phyloP scores from a whole-genome alignment of 139 green algal species.

The Zygnema circumcarinatum region DNA sequence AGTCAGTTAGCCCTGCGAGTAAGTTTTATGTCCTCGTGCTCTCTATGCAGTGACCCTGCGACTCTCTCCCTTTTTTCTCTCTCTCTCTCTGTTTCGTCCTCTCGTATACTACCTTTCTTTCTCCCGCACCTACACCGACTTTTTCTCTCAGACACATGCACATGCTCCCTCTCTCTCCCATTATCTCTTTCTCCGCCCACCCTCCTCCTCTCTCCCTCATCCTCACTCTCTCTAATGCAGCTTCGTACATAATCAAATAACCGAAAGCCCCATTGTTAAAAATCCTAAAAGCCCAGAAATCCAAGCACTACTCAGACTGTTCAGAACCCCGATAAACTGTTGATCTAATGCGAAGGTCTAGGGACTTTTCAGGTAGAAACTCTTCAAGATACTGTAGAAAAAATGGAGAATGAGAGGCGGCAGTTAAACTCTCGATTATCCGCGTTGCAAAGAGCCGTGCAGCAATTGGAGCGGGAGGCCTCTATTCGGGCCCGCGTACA shows the following conservation, averaged over 20 bases:
- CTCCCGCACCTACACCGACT: neutral
- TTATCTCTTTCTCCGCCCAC: neutral
- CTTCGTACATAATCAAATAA: too few species aligned
- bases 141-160: neutral
- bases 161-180: neutral
- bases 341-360: too few species aligned
- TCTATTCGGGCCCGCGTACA: conserved; percentile 16
- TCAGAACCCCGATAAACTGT: too few species aligned
- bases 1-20: neutral
- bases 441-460: conserved; percentile 37
- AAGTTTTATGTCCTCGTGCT: neutral
- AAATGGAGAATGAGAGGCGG: conserved; percentile 36
- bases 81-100: neutral
- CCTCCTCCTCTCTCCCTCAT: neutral
- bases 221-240: too few species aligned
- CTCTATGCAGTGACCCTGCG: neutral
- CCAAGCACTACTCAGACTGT: too few species aligned
- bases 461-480: conserved; percentile 46
- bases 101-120: neutral
- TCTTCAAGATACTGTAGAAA: conserved; percentile 5
- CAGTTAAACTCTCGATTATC: conserved; percentile 16
- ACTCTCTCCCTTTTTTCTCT: neutral
- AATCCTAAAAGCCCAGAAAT: too few species aligned
- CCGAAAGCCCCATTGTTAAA: too few species aligned
- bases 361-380: neutral